These are phyloP conservation scores for Apophysomyces sp. DNA, from an alignment of 371 early-diverging fungal genomes.

Conservation along the genomic window DNA sequence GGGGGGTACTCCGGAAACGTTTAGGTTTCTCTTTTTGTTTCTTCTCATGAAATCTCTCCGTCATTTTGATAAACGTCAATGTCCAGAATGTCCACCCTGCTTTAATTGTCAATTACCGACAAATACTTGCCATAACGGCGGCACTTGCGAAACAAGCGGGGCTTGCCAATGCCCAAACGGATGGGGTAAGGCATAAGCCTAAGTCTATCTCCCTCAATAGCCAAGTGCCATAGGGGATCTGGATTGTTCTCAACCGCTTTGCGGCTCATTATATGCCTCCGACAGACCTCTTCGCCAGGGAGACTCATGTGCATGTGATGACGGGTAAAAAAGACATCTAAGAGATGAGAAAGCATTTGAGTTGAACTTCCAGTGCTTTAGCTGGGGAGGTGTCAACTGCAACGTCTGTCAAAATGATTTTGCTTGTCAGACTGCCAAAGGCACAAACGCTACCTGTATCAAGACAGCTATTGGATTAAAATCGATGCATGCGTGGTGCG, in stretches of 20 bases:
- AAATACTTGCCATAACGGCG: constrained; percentile 42
- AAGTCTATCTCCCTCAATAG: neutral
- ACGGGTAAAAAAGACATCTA: constrained; percentile 26
- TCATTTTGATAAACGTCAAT: constrained; percentile 6
- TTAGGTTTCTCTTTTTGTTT: constrained; percentile 4
- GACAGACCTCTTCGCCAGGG: constrained; percentile 31
- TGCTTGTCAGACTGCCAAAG: constrained; percentile 34
- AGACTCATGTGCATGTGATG: constrained; percentile 38
- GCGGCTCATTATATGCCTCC: constrained; percentile 38
- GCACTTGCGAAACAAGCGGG: constrained; percentile 39
- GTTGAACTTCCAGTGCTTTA: constrained; percentile 3
- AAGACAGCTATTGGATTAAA: constrained; percentile 48
- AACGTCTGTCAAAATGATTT: constrained; percentile 45
- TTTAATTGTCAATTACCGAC: constrained; percentile 46
- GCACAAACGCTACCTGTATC: constrained; percentile 39
- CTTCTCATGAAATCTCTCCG: neutral
- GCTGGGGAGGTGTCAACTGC: constrained; percentile 51
- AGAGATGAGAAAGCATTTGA: neutral
- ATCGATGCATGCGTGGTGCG: constrained; percentile 53
- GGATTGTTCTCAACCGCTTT: constrained; percentile 41
- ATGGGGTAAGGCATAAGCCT: constrained; percentile 37
- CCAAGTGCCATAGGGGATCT: constrained; percentile 21
- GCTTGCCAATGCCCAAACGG: constrained; percentile 38
- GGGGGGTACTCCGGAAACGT: no score
- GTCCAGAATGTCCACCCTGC: constrained; percentile 44